Evolutionary conservation across 2,329 filamentous ascomycete genomes (phyloP).

Genomic region (Monosporascus sp.): DNA sequence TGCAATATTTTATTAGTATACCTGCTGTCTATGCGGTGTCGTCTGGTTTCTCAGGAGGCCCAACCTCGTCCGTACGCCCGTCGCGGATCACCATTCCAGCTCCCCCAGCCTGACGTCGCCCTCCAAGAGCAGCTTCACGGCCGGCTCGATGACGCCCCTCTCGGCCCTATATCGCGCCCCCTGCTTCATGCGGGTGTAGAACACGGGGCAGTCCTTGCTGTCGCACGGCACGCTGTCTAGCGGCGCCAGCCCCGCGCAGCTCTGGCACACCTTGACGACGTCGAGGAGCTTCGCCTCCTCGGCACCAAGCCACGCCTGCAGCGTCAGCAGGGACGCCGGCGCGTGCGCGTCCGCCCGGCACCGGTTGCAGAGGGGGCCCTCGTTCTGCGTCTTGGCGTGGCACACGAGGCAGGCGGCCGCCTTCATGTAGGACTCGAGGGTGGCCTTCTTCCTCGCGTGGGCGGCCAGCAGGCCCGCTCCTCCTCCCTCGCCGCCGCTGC

Average conservation of each 20-base stretch:
- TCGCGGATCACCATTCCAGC: background rate
- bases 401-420: constrained; percentile 77
- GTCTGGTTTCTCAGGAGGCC: background rate
- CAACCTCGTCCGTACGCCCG: background rate
- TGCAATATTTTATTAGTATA: background rate
- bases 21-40: too few species aligned
- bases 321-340: constrained; percentile 56
- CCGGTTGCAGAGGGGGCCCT: constrained; percentile 45
- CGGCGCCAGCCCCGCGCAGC: constrained; percentile 68
- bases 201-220: constrained; percentile 87
- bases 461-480: constrained; percentile 7
- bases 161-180: constrained; percentile 39
- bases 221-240: constrained; percentile 80
- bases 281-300: constrained; percentile 61
- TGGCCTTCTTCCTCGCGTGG: constrained; percentile 49
- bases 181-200: constrained; percentile 71
- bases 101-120: constrained; percentile 12
- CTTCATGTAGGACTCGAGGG: constrained; percentile 91
- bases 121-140: constrained; percentile 28
- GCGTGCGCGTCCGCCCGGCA: constrained; percentile 48
- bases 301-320: constrained; percentile 56
- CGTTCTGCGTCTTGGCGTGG: constrained; percentile 43
- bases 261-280: constrained; percentile 68
- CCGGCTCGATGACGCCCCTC: constrained; percentile 29
- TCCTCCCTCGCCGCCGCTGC: constrained; percentile 4